phyloP scores from a whole-genome alignment of 1,284 basidiomycete genomes.

The Jaminaea rosea region DNA sequence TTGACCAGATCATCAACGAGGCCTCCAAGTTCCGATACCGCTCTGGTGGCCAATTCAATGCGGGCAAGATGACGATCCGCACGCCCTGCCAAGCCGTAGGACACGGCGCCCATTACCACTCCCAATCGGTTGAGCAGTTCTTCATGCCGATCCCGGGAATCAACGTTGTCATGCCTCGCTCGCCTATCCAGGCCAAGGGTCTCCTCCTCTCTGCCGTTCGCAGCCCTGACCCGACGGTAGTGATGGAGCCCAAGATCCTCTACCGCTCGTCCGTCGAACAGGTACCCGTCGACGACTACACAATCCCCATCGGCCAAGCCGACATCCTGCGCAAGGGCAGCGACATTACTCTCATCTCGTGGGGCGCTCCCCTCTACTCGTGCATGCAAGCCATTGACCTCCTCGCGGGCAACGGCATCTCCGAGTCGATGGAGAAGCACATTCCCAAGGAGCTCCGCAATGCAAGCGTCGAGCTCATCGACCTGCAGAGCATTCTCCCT shows the following conservation, averaged over 20 bases:
- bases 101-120: conserved; percentile 73
- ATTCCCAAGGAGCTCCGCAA: conserved; percentile 62
- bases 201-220: conserved; percentile 73
- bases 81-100: conserved; percentile 48
- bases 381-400: conserved; percentile 71
- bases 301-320: conserved; percentile 67
- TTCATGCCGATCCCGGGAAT: conserved; percentile 75
- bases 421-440: conserved; percentile 57
- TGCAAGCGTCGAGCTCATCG: conserved; percentile 77
- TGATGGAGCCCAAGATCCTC: conserved; percentile 87
- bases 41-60: conserved; percentile 72
- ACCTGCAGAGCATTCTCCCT: conserved; percentile 77
- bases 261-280: conserved; percentile 61
- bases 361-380: conserved; percentile 84
- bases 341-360: conserved; percentile 78
- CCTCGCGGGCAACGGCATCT: too few species aligned
- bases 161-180: conserved; percentile 86
- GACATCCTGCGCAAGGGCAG: conserved; percentile 66
- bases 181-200: conserved; percentile 89
- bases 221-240: conserved; percentile 84
- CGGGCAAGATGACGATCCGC: conserved; percentile 75
- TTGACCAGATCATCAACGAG: conserved; percentile 75
- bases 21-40: conserved; percentile 87
- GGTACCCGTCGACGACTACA: conserved; percentile 78
- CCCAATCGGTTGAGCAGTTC: conserved; percentile 86